Evolutionary conservation across 176 grass and related monocot species (phyloP).

Genomic region (Poa annua): DNA sequence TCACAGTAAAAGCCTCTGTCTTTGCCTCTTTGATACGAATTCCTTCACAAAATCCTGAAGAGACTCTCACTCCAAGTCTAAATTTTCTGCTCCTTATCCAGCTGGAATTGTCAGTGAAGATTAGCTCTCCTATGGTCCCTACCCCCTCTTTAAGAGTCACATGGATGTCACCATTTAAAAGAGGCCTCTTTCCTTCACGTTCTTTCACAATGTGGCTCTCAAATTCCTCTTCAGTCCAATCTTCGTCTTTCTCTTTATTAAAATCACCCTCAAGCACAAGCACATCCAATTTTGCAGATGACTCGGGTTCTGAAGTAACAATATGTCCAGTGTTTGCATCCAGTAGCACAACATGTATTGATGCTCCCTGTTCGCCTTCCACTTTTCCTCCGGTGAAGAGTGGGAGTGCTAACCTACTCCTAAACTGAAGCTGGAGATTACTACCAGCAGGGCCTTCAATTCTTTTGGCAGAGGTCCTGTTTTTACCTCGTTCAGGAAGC

Average conservation of each 20-base stretch:
- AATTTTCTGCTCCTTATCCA: conserved; percentile 93
- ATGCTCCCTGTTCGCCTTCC: conserved; percentile 83
- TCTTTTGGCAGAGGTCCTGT: conserved; percentile 73
- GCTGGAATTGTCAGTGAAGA: conserved; percentile 92
- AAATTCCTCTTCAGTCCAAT: conserved; percentile 87
- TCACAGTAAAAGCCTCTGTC: conserved; percentile 92
- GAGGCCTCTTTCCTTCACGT: conserved; percentile 85
- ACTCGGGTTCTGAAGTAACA: conserved; percentile 61
- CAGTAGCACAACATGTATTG: conserved; percentile 84
- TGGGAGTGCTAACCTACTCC: conserved; percentile 65
- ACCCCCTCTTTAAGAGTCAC: conserved; percentile 89
- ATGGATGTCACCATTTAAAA: conserved; percentile 81
- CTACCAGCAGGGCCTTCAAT: conserved; percentile 78
- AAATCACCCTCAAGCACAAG: conserved; percentile 87
- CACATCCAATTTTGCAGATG: conserved; percentile 75
- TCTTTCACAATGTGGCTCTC: conserved; percentile 78
- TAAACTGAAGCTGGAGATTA: conserved; percentile 77
- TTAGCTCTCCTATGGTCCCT: conserved; percentile 82
- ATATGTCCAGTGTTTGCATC: conserved; percentile 64
- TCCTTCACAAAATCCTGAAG: conserved; percentile 69
- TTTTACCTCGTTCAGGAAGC: conserved; percentile 40
- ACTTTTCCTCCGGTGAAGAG: conserved; percentile 95
- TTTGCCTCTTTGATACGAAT: conserved; percentile 78
- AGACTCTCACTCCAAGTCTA: conserved; percentile 75
- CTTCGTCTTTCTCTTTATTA: conserved; percentile 84